Evolutionary conservation across 768 basidiomycete species (phyloP).

Genomic region (Tricholoma terreum): DNA sequence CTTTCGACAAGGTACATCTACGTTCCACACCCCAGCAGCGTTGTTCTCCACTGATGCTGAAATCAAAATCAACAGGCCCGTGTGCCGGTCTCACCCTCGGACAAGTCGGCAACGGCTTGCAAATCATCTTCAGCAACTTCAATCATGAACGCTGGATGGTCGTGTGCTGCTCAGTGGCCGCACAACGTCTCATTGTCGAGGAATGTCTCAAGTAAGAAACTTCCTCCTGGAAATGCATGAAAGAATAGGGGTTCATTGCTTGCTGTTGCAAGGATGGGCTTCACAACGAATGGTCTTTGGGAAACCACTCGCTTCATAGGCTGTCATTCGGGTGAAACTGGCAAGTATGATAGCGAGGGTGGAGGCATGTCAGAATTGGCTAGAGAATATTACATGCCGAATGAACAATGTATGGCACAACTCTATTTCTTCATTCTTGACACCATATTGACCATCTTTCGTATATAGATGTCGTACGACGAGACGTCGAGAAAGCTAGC

Average conservation of each 20-base stretch:
- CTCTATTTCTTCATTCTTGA: neutral
- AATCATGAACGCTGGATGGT: constrained; percentile 94
- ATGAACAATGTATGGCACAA: constrained; percentile 71
- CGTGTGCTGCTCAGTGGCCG: constrained; percentile 61
- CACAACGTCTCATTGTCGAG: constrained; percentile 81
- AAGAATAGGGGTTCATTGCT: neutral
- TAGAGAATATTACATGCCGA: constrained; percentile 86
- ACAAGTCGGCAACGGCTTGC: constrained; percentile 77
- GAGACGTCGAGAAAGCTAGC: constrained; percentile 85
- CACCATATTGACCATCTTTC: constrained; percentile 11
- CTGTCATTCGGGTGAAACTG: constrained; percentile 87
- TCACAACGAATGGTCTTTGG: constrained; percentile 89
- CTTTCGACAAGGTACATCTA: constrained; percentile 57
- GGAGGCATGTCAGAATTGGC: constrained; percentile 84
- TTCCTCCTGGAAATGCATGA: constrained; percentile 9
- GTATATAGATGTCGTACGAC: constrained; percentile 79
- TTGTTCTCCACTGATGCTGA: too few relatives aligned
- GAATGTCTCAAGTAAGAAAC: constrained; percentile 86
- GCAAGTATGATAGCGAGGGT: constrained; percentile 88
- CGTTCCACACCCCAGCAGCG: neutral
- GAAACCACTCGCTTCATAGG: constrained; percentile 75
- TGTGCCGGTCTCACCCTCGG: constrained; percentile 90
- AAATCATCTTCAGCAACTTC: constrained; percentile 80
- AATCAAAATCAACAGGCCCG: constrained; percentile 44
- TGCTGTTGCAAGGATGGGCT: constrained; percentile 62